Base-by-base conservation (phyloP, 805 yeast genomes). In the Yarrowia divulgata region DNA sequence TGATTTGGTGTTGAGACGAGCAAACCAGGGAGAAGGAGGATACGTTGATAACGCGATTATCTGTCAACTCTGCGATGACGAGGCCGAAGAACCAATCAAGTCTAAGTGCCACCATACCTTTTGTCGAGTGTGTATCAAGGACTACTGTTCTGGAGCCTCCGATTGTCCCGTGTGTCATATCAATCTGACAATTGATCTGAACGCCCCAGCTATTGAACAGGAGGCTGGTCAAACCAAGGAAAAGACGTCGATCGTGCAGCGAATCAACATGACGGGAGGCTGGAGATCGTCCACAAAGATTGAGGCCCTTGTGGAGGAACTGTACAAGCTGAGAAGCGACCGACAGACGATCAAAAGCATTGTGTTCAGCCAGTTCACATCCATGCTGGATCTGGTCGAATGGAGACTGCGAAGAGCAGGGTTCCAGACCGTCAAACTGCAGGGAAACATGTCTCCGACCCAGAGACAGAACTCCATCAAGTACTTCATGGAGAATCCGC, bases 101-200 rank as follows among this genome's bases (percentile, higher is more conserved):
- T 90, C 97, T 2, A 91, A 90, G 76, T 95, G 99, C 78, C 97
- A 90, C 73, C 99, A 95, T 77, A 86, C 85, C 71, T 95, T 95
- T 76, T 95, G 99, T 77, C 85, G 99, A 37, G 83, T 95, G 82
- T 95, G 99, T 77, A 87, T 95, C 69, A 87, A 85, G 70, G 99
- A 96, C 78, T 95, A 95, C 75, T 86, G 90, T 60, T 97, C 93
- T 72, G 87, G 95, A 67, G 80, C 74, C 69, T 85, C 85, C 50
- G 88, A 91, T 71, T 95, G 99, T 75, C 99, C 99, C 0, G 97
- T 95, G 6, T 95, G 99, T 76, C 99, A 93, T 75, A 91, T 95
- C 73, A 93, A 95, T 0, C 80, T 95, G 70, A 90, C 97, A 68
- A 95, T 95, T 67, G 99, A 95, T 76, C 80, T 95, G 60, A 87